A percentile compares a stretch with the other conserved stretches of the same genome.
Evolutionary conservation across 768 basidiomycete genomes (phyloP).

Genomic region (Phanerodontia chrysosporium): DNA sequence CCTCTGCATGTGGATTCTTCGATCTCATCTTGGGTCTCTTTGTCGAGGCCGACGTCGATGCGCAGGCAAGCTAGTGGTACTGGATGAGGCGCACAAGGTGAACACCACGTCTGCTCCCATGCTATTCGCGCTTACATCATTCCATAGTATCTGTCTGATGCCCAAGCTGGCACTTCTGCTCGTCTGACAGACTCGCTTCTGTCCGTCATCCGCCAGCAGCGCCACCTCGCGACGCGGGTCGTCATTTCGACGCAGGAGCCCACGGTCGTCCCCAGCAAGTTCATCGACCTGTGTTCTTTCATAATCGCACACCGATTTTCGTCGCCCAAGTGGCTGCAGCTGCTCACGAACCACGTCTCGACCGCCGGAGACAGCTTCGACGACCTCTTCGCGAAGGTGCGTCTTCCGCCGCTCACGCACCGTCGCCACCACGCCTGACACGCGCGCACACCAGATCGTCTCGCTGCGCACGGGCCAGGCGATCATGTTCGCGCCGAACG

Average conservation of each 20-base stretch:
- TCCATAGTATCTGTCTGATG: conserved; percentile 57
- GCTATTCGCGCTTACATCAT: neutral
- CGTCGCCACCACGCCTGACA: neutral
- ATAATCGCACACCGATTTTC: conserved; percentile 69
- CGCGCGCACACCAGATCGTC: neutral
- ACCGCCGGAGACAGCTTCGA: conserved; percentile 58
- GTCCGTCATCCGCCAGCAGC: conserved; percentile 62
- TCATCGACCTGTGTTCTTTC: conserved; percentile 64
- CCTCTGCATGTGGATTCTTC: conserved; percentile 65
- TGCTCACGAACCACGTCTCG: conserved; percentile 62
- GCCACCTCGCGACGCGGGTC: conserved; percentile 69
- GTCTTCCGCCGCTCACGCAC: conserved; percentile 47
- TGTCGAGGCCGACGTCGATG: conserved; percentile 48
- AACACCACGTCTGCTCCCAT: neutral
- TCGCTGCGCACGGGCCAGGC: conserved; percentile 61
- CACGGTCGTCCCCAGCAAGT: conserved; percentile 63
- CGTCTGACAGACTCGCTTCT: conserved; percentile 52
- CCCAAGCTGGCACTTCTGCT: conserved; percentile 38
- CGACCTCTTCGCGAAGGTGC: conserved; percentile 61
- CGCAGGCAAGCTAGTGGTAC: conserved; percentile 61
- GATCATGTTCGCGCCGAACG: conserved; percentile 64
- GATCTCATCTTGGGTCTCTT: conserved; percentile 67
- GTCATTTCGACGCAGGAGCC: conserved; percentile 79
- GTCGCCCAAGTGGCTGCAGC: conserved; percentile 72
- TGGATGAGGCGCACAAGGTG: conserved; percentile 78